Conservation (phyloP, 2,329 filamentous ascomycete genomes). For the Helotiales sp. region DNA sequence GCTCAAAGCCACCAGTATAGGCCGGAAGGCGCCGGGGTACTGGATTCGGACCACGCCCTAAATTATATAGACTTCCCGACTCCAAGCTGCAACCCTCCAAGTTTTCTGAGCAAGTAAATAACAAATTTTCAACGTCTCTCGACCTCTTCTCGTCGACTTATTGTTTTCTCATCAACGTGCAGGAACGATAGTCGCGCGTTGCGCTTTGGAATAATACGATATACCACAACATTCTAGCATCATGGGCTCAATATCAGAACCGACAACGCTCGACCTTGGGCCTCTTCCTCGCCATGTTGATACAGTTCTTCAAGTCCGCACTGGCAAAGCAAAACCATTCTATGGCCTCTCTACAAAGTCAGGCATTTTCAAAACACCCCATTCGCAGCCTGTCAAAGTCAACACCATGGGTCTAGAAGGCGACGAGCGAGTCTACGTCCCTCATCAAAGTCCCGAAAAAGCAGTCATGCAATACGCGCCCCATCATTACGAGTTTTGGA, state of each 20-base stretch:
- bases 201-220: no score
- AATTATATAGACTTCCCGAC: no score
- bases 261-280: background rate
- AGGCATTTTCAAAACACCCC: constrained; percentile 12
- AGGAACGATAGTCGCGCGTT: background rate
- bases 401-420: constrained; percentile 1
- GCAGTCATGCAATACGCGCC: constrained; percentile 50
- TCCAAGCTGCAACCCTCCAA: background rate
- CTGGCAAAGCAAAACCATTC: constrained; percentile 6
- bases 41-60: no score
- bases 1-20: no score
- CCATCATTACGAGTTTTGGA: constrained; percentile 57
- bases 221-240: background rate
- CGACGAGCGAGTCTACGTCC: constrained; percentile 11
- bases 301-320: constrained; percentile 13
- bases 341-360: constrained; percentile 2
- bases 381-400: background rate
- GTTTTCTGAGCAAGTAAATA: no score
- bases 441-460: constrained; percentile 55
- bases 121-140: background rate
- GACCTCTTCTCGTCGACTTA: background rate
- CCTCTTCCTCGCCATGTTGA: constrained; percentile 1
- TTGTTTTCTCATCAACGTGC: background rate
- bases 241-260: background rate
- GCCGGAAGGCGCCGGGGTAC: background rate